Evolutionary conservation across 202 grass and related monocot species (phyloP).

Genomic region (Panicum virgatum): DNA sequence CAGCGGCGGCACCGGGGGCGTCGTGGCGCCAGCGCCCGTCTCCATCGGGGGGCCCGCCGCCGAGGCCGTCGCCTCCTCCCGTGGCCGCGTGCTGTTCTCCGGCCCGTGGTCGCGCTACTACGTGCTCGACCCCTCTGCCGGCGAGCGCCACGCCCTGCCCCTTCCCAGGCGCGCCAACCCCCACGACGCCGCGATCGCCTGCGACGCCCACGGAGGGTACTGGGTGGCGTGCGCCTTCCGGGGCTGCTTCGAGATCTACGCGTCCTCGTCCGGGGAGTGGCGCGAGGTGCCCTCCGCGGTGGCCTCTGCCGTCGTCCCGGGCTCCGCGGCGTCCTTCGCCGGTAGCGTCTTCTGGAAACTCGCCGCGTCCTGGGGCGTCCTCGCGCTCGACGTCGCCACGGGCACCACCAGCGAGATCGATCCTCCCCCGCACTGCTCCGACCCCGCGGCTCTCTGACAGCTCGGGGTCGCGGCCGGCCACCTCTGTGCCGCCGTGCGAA

Average conservation of each 20-base stretch:
- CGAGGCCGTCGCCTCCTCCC: conserved; percentile 2
- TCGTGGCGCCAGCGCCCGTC: conserved; percentile 3
- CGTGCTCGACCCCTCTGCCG: conserved; percentile 18
- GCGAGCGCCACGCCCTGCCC: not conserved
- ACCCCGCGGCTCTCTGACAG: conserved; percentile 28
- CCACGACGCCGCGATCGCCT: conserved; percentile 15
- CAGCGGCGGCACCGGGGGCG: not conserved
- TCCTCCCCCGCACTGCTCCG: conserved; percentile 7
- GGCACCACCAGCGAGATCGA: conserved; percentile 8
- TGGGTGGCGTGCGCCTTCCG: conserved; percentile 12
- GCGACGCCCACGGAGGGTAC: not conserved
- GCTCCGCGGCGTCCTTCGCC: conserved; percentile 29
- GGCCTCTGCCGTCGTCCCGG: conserved; percentile 20
- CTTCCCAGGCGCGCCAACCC: not conserved
- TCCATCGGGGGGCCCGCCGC: not conserved
- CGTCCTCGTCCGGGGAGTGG: conserved; percentile 29
- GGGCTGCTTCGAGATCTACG: conserved; percentile 44
- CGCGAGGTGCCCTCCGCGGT: not conserved
- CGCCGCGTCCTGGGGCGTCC: not conserved
- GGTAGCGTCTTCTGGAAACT: conserved; percentile 41
- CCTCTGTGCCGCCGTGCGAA: conserved; percentile 33
- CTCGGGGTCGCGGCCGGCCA: conserved; percentile 37
- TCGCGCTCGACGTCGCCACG: conserved; percentile 36
- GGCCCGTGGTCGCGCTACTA: conserved; percentile 36
- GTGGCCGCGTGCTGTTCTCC: conserved; percentile 22